phyloP scores from a whole-genome alignment of 2,329 filamentous ascomycete genomes.

The Aspergillus melleus region DNA sequence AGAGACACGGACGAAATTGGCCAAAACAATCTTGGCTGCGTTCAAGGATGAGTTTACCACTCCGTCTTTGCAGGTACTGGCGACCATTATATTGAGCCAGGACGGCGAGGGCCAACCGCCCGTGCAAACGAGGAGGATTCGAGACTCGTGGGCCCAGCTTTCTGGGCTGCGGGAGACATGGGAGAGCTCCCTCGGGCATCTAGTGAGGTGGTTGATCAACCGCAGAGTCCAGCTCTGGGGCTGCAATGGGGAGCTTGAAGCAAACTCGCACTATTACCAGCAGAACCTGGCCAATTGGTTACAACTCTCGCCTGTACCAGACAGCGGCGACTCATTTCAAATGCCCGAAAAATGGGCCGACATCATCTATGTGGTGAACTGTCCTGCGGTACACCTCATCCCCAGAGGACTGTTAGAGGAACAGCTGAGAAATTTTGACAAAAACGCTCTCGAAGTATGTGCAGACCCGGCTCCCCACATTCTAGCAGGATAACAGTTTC shows the following conservation, averaged over 20 bases:
- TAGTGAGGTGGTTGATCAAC: conserved; percentile 28
- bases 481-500: background rate
- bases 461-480: background rate
- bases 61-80: conserved; percentile 20
- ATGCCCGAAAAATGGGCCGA: conserved; percentile 1
- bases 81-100: conserved; percentile 21
- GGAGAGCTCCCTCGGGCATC: conserved; percentile 17
- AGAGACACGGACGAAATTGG: conserved; percentile 21
- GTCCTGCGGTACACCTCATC: conserved; percentile 34
- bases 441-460: conserved; percentile 32
- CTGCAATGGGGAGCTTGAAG: conserved; percentile 26
- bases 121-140: conserved; percentile 19
- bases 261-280: conserved; percentile 26
- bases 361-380: conserved; percentile 34
- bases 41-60: conserved; percentile 22
- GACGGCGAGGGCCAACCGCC: conserved; percentile 18
- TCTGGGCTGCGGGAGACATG: conserved; percentile 15
- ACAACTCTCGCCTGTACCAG: conserved; percentile 17
- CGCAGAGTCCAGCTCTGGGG: conserved; percentile 28
- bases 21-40: conserved; percentile 21
- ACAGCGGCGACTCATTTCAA: background rate
- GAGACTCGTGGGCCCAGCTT: conserved; percentile 21
- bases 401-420: conserved; percentile 32
- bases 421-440: conserved; percentile 31
- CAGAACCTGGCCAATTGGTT: conserved; percentile 33